These are phyloP conservation scores for Trametes maxima DNA, from an alignment of 768 basidiomycete species.

Conservation along the genomic window DNA sequence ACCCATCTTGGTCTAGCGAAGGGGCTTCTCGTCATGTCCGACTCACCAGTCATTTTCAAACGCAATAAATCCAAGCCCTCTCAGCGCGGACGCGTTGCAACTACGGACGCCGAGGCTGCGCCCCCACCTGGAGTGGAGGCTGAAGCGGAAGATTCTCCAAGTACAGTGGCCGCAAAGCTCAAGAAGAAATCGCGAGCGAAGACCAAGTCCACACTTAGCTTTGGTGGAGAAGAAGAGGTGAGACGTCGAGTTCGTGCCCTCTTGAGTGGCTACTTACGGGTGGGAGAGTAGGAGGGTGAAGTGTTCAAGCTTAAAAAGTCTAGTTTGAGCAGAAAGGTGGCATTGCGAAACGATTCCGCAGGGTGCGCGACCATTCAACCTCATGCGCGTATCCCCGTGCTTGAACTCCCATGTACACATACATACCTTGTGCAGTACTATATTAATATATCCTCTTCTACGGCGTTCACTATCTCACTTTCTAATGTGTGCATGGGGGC, in stretches of 20 bases:
- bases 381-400: not conserved
- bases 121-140: slow-evolving; percentile 30
- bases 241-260: slow-evolving; percentile 16
- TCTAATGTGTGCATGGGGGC: slow-evolving; percentile 19
- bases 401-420: slow-evolving; percentile 20
- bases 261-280: slow-evolving; percentile 33
- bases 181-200: slow-evolving; percentile 70
- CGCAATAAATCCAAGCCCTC: slow-evolving; percentile 43
- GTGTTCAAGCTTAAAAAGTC: slow-evolving; percentile 83
- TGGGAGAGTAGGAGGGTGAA: slow-evolving; percentile 52
- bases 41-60: slow-evolving; percentile 45
- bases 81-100: slow-evolving; percentile 36
- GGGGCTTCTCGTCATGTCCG: slow-evolving; percentile 28
- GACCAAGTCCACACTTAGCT: slow-evolving; percentile 72
- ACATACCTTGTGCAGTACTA: not conserved
- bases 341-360: slow-evolving; percentile 47
- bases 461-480: not conserved
- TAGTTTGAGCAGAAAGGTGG: slow-evolving; percentile 65
- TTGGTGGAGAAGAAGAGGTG: slow-evolving; percentile 74
- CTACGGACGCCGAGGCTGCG: slow-evolving; percentile 36
- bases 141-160: slow-evolving; percentile 54
- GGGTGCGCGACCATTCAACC: slow-evolving; percentile 2
- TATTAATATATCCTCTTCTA: not conserved
- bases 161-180: slow-evolving; percentile 61
- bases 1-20: not conserved